These are phyloP conservation scores for Lithospermum erythrorhizon DNA, from an alignment of 257 asterid species.

Conservation along the genomic window DNA sequence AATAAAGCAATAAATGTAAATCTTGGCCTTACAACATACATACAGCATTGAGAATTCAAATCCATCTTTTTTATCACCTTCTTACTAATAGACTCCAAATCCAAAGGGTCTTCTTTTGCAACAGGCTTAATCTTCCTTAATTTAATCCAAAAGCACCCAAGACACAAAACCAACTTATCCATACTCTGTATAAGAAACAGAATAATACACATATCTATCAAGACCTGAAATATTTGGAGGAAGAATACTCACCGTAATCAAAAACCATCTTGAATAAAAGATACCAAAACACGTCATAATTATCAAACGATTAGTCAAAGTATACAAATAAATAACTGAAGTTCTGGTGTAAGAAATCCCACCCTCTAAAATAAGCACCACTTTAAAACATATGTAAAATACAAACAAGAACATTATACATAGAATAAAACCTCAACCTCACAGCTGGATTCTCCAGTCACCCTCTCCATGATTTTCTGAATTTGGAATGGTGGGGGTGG, in stretches of 20 bases:
- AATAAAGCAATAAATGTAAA: no score
- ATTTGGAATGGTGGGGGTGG: no score
- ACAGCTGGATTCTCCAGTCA: constrained; percentile 22
- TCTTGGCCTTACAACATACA: no score
- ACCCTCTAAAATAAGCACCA: constrained; percentile 53
- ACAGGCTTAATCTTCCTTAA: no score
- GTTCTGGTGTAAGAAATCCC: constrained; percentile 48
- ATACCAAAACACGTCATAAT: background rate
- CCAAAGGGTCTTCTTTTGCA: constrained; percentile 30
- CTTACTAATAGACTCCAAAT: constrained; percentile 58
- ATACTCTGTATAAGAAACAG: background rate
- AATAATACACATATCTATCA: background rate
- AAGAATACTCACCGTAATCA: background rate
- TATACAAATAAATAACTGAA: constrained; percentile 27
- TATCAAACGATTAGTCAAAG: constrained; percentile 21
- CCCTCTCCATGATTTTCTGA: no score
- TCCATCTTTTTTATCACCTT: no score
- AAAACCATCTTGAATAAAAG: background rate
- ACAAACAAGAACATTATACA: constrained; percentile 39
- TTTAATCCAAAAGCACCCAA: background rate
- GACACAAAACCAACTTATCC: constrained; percentile 3
- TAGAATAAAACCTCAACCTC: constrained; percentile 32
- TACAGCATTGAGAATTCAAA: no score
- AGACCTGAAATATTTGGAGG: background rate
- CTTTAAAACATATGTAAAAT: constrained; percentile 38